Evolutionary conservation across 257 asterid genomes (phyloP), one percentile per base, ranked within the genome.

Genomic region (Petunia secreta): DNA sequence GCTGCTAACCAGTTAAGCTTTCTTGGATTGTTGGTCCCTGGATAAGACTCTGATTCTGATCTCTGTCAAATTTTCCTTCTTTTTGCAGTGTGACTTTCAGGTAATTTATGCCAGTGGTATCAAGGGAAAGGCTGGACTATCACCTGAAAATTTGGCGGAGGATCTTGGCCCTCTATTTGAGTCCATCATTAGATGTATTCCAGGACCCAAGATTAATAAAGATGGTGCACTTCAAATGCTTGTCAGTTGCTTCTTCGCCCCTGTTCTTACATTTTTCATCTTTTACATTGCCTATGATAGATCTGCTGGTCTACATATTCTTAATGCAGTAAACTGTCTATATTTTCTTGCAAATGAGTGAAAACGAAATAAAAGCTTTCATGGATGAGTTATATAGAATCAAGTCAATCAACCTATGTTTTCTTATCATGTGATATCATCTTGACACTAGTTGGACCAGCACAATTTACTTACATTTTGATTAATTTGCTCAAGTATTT

Each of bases 121-220:
- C 90, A 92, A 90, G 81, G 99, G 98, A 84, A 88, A 85, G 87
- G 97, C 99, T 39, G 99, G 99, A 53, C 94, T 94, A 87, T 87
- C 97, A 82, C 91, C 98, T 16, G 99, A 96, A 71, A 89, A 87
- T 80, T 85, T 96, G 87, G 95, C 88, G 1, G 92, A 92, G 8
- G 99, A 96, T 85, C 97, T 96, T 83, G 99, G 99, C 81, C 98
- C 99, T 38, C 97, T 96, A 75, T 94, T 96, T 84, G 99, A 96
- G 89, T 36, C 97, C 75, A 82, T 96, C 58, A 62, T 94, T 50
- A 90, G 99, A 89, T 96, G 99, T 88, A 96, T 96, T 84, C 99
- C 98, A 11, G 99, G 98, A 60, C 99, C 99, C 16, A 88, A 73
- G 78, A 90, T 96, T 86, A 89, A 91, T 64, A 91, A 84, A 87